phyloP scores from a whole-genome alignment of 164 flowering plant species.

The Aristolochia fimbriata region DNA sequence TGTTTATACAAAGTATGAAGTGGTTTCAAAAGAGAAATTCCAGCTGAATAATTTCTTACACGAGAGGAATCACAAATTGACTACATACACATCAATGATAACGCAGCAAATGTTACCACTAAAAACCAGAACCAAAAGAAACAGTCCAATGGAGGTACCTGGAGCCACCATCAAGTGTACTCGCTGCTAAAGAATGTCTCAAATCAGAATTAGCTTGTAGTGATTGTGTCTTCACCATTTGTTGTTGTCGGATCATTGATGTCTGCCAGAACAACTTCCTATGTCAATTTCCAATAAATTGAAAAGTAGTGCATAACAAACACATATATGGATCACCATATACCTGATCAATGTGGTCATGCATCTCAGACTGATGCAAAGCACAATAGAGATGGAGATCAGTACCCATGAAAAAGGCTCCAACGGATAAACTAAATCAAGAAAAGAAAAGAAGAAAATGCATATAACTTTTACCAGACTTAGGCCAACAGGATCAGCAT shows the following conservation, averaged over 20 bases:
- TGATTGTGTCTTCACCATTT: slow-evolving; percentile 54
- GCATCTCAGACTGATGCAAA: slow-evolving; percentile 40
- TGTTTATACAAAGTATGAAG: too few species aligned
- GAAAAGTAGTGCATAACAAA: too few species aligned
- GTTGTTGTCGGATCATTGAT: slow-evolving; percentile 66
- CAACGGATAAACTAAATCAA: not conserved
- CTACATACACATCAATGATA: not conserved
- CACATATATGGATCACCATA: not conserved
- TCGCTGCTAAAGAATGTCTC: slow-evolving; percentile 12
- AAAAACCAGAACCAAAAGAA: not conserved
- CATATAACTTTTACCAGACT: slow-evolving; percentile 55
- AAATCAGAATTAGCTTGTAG: slow-evolving; percentile 31
- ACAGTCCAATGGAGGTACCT: slow-evolving; percentile 43
- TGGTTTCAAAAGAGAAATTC: not conserved
- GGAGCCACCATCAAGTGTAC: slow-evolving; percentile 52
- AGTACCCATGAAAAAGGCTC: not conserved
- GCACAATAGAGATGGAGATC: slow-evolving; percentile 1
- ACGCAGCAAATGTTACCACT: not conserved
- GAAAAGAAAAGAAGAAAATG: not conserved
- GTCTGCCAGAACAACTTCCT: slow-evolving; percentile 14
- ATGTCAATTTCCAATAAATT: too few species aligned
- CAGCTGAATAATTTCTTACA: not conserved
- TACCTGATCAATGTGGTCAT: slow-evolving; percentile 69
- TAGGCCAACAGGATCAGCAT: slow-evolving; percentile 54
- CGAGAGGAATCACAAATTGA: not conserved